phyloP scores from a whole-genome alignment of 768 basidiomycete genomes.

The Chalciporus piperatus region DNA sequence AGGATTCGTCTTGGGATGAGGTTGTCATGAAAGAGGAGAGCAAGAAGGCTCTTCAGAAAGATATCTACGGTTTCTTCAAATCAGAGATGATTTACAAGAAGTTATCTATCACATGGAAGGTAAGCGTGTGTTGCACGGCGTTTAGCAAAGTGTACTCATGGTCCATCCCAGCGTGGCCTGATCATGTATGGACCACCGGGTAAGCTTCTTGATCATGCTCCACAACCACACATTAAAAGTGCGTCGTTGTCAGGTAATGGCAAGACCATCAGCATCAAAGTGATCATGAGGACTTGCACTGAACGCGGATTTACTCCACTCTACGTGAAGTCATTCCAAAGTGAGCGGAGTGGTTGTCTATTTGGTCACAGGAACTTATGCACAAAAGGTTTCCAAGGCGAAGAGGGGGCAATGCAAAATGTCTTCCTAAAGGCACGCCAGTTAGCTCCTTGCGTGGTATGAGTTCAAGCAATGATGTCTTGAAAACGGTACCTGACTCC shows the following conservation, averaged over 20 bases:
- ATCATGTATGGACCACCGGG: constrained; percentile 85
- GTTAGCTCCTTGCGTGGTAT: constrained; percentile 60
- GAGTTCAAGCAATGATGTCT: constrained; percentile 40
- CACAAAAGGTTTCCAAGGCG: constrained; percentile 50
- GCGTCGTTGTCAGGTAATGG: constrained; percentile 61
- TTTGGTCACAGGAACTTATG: constrained; percentile 6
- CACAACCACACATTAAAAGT: not conserved
- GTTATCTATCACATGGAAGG: constrained; percentile 83
- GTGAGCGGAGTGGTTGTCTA: constrained; percentile 35
- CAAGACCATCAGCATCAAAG: constrained; percentile 80
- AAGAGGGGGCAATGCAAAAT: constrained; percentile 62
- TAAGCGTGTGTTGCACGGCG: constrained; percentile 18
- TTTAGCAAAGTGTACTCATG: not conserved
- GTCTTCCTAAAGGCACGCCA: constrained; percentile 76
- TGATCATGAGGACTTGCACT: constrained; percentile 72
- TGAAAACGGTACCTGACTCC: not conserved
- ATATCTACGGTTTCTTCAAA: constrained; percentile 78
- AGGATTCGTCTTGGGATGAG: constrained; percentile 70
- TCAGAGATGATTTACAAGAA: constrained; percentile 71
- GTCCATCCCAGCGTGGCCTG: constrained; percentile 58
- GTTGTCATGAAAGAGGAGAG: constrained; percentile 68
- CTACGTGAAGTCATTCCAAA: constrained; percentile 79
- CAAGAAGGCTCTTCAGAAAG: constrained; percentile 67
- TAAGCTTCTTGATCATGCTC: constrained; percentile 16
- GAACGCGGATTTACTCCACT: constrained; percentile 64